Base-by-base conservation (phyloP, 345 rosid species). In the Rhizophora apiculata region DNA sequence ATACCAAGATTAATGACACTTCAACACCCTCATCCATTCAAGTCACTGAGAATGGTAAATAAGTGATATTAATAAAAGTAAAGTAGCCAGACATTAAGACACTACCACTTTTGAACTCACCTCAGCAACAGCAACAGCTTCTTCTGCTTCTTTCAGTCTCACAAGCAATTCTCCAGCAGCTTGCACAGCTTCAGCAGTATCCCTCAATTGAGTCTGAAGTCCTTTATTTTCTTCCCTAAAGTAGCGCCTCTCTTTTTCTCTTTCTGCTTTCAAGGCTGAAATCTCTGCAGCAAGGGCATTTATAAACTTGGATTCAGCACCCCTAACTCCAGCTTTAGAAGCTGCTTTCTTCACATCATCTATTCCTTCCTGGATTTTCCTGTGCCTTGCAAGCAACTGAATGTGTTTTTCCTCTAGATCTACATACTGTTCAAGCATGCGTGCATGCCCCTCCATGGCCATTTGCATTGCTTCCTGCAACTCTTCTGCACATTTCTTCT, bases 391-490 rank as follows among this genome's bases (percentile, higher is more conserved):
- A 69, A 96, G 98, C 80, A 96, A 74, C 26, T 85, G 88, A 37
- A 96, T 96, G 75, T 96, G 99, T 60, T 88, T 90, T 82, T 87
- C 99, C 79, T 96, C 92, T 57, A 96, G 88, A 81, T 96, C 99
- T 16, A 90, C 98, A 74, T 92, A 89, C 72, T 96, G 97, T 74
- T 96, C 99, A 76, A 96, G 89, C 93, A 92, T 90, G 68, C 98
- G 85, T 48, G 93, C 95, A 77, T 96, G 94, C 21, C 98, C 97
- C 71, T 85, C 87, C 96, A 96, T 96, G 39, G 98, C 98, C 85
- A 83, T 84, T 82, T 85, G 98, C 97, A 96, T 85, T 56, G 98
- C 97, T 84, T 92, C 95, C 62, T 82, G 84, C 80, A 89, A 81
- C 72, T 96, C 99, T 81, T 88, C 90, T 1, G 82, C 72, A 70